phyloP scores from a whole-genome alignment of 2,329 filamentous ascomycete genomes.

The Colletotrichum sp. region DNA sequence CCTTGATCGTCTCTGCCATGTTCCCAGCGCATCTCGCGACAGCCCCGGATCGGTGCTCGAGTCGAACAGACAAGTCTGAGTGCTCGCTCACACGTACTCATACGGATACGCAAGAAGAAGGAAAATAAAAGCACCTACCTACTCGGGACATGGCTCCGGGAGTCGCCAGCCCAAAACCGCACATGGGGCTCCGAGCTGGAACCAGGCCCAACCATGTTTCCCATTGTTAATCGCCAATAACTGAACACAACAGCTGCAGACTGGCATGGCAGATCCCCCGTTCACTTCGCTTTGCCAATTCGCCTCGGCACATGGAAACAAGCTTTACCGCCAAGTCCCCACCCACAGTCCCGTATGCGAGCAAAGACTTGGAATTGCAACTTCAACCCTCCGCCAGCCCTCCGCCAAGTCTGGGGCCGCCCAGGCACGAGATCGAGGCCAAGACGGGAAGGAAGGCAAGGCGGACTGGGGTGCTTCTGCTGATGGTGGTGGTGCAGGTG shows the following conservation, averaged over 20 bases:
- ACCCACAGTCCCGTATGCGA: slow-evolving; percentile 13
- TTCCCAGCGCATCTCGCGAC: background rate
- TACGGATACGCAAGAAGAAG: background rate
- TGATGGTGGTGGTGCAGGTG: background rate
- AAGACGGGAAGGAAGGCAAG: slow-evolving; percentile 15
- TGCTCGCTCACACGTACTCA: background rate
- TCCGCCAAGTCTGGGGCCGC: slow-evolving; percentile 15
- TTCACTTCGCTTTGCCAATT: background rate
- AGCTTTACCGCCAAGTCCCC: slow-evolving; percentile 21
- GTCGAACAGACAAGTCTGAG: background rate
- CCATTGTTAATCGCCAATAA: background rate
- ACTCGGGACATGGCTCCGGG: slow-evolving; percentile 20
- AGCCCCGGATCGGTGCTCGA: background rate
- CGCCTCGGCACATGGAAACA: slow-evolving; percentile 20
- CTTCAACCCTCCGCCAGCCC: background rate
- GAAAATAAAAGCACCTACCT: slow-evolving; percentile 17
- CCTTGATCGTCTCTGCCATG: background rate
- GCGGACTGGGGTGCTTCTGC: background rate
- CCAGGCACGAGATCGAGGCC: slow-evolving; percentile 12
- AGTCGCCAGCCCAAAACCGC: background rate
- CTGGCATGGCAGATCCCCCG: background rate
- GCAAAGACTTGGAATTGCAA: background rate
- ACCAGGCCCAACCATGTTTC: background rate
- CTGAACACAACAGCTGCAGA: background rate
- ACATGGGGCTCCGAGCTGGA: background rate